Evolutionary conservation across 768 basidiomycete species (phyloP).

Genomic region (Floccularia luteovirens): DNA sequence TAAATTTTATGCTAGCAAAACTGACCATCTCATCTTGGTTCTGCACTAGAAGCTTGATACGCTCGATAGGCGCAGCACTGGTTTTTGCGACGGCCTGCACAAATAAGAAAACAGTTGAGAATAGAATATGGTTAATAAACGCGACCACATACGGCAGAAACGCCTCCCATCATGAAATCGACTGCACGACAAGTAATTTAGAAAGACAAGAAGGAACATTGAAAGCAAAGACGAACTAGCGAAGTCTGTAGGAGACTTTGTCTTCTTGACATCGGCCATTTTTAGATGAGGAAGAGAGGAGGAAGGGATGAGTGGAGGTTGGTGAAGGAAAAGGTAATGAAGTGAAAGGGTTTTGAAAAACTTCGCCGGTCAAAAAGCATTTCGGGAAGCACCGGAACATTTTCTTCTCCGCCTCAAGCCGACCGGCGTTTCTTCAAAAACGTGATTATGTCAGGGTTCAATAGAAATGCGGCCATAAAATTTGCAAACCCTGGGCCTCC

Average conservation of each 20-base stretch:
- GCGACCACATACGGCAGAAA: constrained; percentile 64
- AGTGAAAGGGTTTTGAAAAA: constrained; percentile 32
- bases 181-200: constrained; percentile 35
- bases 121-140: background rate
- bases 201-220: constrained; percentile 6
- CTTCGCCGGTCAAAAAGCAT: constrained; percentile 36
- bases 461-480: too few relatives aligned
- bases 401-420: constrained; percentile 33
- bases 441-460: too few relatives aligned
- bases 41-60: constrained; percentile 97
- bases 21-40: constrained; percentile 99
- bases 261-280: constrained; percentile 83
- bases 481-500: too few relatives aligned
- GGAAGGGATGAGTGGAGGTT: constrained; percentile 49
- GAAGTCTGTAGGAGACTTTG: constrained; percentile 90
- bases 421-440: constrained; percentile 7
- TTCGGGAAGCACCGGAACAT: constrained; percentile 42
- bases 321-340: constrained; percentile 33
- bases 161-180: constrained; percentile 97
- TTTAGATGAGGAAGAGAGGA: constrained; percentile 37
- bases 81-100: constrained; percentile 95
- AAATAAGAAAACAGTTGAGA: constrained; percentile 12
- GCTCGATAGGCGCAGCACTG: constrained; percentile 98
- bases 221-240: constrained; percentile 42
- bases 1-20: constrained; percentile 6